These are phyloP conservation scores for Tricholoma sp. DNA, from an alignment of 768 basidiomycete species.

Conservation along the genomic window DNA sequence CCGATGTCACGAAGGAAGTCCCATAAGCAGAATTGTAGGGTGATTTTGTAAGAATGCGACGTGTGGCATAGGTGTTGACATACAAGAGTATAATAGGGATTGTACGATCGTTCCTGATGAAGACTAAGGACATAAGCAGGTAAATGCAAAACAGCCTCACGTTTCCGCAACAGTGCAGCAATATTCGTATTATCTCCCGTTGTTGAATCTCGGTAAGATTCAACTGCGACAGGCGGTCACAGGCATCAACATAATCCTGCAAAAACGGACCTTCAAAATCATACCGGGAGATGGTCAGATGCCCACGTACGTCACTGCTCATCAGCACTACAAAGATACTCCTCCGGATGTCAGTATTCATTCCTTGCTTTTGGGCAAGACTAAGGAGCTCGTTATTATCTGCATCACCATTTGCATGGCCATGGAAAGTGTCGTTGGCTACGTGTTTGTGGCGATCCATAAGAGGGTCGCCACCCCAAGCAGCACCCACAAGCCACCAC, in stretches of 20 bases:
- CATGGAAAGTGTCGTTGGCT: constrained; percentile 21
- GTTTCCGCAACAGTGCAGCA: constrained; percentile 89
- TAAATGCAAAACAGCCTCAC: constrained; percentile 36
- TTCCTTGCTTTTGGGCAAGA: constrained; percentile 91
- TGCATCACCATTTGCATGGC: constrained; percentile 15
- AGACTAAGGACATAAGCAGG: neutral
- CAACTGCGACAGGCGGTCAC: constrained; percentile 80
- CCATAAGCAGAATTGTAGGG: constrained; percentile 94
- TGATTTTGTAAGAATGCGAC: constrained; percentile 85
- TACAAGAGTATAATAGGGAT: constrained; percentile 93
- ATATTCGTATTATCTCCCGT: constrained; percentile 89
- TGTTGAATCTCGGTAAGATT: constrained; percentile 86
- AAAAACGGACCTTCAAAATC: neutral
- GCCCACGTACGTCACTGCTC: constrained; percentile 79
- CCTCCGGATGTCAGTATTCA: constrained; percentile 95
- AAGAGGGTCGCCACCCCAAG: constrained; percentile 91
- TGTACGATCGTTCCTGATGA: constrained; percentile 80
- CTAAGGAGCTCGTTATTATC: constrained; percentile 48
- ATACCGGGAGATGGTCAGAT: neutral
- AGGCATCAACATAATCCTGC: constrained; percentile 96
- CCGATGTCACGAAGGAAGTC: constrained; percentile 93
- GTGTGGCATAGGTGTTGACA: constrained; percentile 73
- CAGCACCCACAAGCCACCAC: constrained; percentile 99
- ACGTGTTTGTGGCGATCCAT: constrained; percentile 55
- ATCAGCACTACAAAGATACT: constrained; percentile 91